A percentile compares a stretch with the other conserved stretches of the same genome.
phyloP scores from a whole-genome alignment of 768 basidiomycete genomes.

The Suillus discolor region DNA sequence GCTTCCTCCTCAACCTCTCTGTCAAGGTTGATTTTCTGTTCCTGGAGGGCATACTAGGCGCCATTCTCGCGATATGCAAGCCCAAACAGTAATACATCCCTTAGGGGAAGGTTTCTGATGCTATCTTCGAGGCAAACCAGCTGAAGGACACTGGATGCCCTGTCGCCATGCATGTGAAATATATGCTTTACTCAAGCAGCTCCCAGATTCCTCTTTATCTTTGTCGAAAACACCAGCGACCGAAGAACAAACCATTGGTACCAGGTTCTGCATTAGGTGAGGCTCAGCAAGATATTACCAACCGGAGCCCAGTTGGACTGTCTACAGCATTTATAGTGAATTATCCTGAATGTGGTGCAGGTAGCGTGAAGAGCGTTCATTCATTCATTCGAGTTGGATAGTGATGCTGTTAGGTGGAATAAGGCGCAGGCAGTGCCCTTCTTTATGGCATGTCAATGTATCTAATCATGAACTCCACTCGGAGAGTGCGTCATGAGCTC shows the following conservation, averaged over 20 bases:
- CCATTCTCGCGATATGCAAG: not conserved
- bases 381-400: not conserved
- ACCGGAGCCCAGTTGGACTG: not conserved
- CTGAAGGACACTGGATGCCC: not conserved
- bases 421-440: not conserved
- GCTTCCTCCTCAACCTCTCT: not conserved
- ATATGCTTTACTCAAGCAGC: not conserved
- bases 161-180: not conserved
- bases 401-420: not conserved
- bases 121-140: not conserved
- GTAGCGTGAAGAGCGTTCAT: slow-evolving; percentile 8
- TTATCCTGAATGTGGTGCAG: not conserved
- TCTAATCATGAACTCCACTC: not conserved
- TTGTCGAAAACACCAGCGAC: not conserved
- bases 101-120: not conserved
- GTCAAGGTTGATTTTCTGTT: not conserved
- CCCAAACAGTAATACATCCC: not conserved
- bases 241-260: not conserved
- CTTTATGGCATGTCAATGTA: not conserved
- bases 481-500: slow-evolving; percentile 23
- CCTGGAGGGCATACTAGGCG: not conserved
- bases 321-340: not conserved
- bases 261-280: not conserved
- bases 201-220: not conserved
- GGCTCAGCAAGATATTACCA: not conserved